Evolutionary conservation across 441 rosid species (phyloP), one percentile per base, ranked within the genome.

Genomic region (Aleurites moluccanus): DNA sequence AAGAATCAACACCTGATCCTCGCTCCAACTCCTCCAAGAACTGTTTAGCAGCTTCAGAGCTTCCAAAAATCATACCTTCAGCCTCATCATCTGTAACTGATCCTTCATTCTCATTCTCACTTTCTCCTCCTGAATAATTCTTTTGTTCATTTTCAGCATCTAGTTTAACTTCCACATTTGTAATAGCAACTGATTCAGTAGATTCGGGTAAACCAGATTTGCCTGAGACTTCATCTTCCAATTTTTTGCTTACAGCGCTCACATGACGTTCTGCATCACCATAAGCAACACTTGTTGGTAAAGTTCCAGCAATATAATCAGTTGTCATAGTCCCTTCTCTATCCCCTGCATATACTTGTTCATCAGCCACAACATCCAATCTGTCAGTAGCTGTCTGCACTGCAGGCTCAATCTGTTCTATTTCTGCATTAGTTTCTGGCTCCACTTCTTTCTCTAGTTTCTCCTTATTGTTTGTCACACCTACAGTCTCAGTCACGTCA

Each of bases 21-120:
- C 74, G 85, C 84, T 92, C 90, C 80, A 94, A 85, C 84, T 89
- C 94, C 80, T 91, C 95, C 81, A 94, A 75, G 83, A 92, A 89
- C 74, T 88, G 88, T 81, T 77, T 87, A 73, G 97, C 97, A 83
- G 93, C 90, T 80, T 88, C 91, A 42, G 97, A 83, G 85, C 83
- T 84, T 80, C 89, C 92, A 85, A 89, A 88, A 44, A 91, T 72
- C 85, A 84, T 77, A 50, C 79, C 86, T 38, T 91, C 96, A 53
- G 83, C 80, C 57, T 91, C 97, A 49, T 80, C 92, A 77, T 91
- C 97, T 18, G 86, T 72, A 50, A 64, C 81, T 23, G 89, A 84
- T 72, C 84, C 90, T 73, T 82, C 88, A 45, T 73, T 80, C 73
- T 75, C 86, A 57, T 72, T 80, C 73, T 75, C 86, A 57, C 57